Percentiles rank a stretch among this genome's conserved stretches.
phyloP scores from a whole-genome alignment of 768 basidiomycete genomes.

The Tulasnella sp. region DNA sequence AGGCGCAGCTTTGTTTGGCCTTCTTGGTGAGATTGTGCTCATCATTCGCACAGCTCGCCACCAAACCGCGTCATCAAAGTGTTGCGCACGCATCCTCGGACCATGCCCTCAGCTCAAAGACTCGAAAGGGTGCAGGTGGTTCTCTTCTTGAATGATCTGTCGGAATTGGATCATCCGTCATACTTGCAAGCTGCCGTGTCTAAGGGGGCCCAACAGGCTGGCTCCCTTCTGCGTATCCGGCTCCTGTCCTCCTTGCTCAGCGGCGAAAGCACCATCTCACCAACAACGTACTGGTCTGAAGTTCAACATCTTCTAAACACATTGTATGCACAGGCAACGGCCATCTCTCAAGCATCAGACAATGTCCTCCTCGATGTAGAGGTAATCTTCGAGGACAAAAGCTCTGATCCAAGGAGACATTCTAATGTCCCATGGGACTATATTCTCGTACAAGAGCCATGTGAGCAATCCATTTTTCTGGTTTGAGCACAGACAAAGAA shows the following conservation, averaged over 20 bases:
- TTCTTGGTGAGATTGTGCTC: neutral
- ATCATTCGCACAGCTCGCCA: neutral
- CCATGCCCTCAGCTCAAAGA: neutral
- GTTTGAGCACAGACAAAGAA: neutral
- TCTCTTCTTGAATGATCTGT: neutral
- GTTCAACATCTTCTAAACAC: constrained; percentile 70
- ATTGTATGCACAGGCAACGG: constrained; percentile 78
- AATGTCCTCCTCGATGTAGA: constrained; percentile 68
- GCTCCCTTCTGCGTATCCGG: constrained; percentile 40
- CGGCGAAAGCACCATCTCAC: constrained; percentile 16
- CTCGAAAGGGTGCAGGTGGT: neutral
- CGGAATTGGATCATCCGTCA: neutral
- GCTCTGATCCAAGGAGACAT: constrained; percentile 8
- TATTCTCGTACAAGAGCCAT: neutral
- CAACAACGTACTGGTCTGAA: constrained; percentile 38
- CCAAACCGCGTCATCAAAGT: neutral
- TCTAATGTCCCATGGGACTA: constrained; percentile 26
- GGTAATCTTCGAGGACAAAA: constrained; percentile 50
- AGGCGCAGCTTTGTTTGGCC: neutral
- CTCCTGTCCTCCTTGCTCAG: constrained; percentile 55
- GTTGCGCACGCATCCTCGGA: neutral
- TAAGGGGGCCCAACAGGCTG: neutral
- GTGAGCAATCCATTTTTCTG: neutral
- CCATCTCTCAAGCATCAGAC: constrained; percentile 51
- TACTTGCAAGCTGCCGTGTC: neutral